Evolutionary conservation across 352 stramenopile genomes (phyloP).

Genomic region (Globisporangium emineosum): DNA sequence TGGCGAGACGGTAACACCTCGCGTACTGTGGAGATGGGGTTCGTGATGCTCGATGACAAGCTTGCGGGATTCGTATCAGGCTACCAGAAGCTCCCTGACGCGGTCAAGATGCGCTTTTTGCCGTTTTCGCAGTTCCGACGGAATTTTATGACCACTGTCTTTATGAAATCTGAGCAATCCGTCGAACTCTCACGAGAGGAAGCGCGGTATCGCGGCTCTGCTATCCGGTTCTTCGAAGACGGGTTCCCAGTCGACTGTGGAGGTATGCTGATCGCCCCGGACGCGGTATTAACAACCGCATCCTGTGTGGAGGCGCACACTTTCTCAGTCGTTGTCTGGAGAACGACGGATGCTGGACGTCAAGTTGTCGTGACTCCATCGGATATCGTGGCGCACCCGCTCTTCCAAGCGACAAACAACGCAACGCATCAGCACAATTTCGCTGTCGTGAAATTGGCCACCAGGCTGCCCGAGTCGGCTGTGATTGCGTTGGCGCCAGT

Average conservation of each 20-base stretch:
- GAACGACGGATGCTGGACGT: too few species aligned
- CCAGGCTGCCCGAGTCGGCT: too few species aligned
- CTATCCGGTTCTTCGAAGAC: neutral
- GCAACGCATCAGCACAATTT: neutral
- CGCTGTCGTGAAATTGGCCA: neutral
- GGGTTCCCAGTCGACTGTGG: neutral
- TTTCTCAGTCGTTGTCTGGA: too few species aligned
- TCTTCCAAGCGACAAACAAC: neutral
- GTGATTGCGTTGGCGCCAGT: neutral
- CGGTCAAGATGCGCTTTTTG: too few species aligned
- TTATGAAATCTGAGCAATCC: neutral
- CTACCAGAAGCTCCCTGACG: neutral
- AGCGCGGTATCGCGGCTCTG: neutral
- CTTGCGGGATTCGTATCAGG: neutral
- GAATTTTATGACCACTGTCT: neutral
- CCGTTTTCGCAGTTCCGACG: too few species aligned
- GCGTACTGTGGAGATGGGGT: neutral
- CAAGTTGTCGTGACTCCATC: too few species aligned
- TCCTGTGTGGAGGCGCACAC: neutral
- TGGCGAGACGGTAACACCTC: neutral
- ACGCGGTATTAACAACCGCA: slow-evolving; percentile 7
- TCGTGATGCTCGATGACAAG: neutral
- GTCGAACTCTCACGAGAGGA: neutral
- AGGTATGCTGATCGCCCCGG: slow-evolving; percentile 1
- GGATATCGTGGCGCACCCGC: slow-evolving; percentile 3